A percentile compares a stretch with the other conserved stretches of the same genome.
These are phyloP conservation scores for Monosporozyma servazzii DNA, from an alignment of 805 yeast genomes.

Conservation along the genomic window DNA sequence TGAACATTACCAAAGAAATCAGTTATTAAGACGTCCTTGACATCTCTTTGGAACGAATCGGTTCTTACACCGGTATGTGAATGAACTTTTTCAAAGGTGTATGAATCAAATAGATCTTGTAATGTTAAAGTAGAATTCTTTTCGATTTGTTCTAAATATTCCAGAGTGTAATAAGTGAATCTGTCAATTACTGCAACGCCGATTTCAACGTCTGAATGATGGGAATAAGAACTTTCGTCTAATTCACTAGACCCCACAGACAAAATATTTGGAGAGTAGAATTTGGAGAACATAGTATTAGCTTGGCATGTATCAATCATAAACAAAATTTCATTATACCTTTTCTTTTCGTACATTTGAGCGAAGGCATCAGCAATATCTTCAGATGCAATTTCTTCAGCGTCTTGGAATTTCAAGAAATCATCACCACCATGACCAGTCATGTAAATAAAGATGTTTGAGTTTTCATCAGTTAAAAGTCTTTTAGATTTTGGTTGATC, in stretches of 20 bases:
- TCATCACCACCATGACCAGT: constrained; percentile 99
- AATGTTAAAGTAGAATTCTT: constrained; percentile 67
- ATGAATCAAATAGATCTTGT: constrained; percentile 75
- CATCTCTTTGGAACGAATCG: constrained; percentile 61
- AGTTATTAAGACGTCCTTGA: constrained; percentile 59
- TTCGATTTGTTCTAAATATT: constrained; percentile 73
- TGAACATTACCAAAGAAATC: constrained; percentile 94
- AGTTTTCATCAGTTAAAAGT: constrained; percentile 82
- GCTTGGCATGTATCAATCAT: constrained; percentile 99
- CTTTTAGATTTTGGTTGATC: constrained; percentile 91
- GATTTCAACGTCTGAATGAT: constrained; percentile 87
- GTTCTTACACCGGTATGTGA: constrained; percentile 90
- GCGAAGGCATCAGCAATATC: constrained; percentile 96
- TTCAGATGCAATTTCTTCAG: constrained; percentile 91
- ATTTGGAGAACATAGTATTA: constrained; percentile 88
- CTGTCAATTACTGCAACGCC: constrained; percentile 98
- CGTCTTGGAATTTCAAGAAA: constrained; percentile 94
- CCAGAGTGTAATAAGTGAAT: constrained; percentile 86
- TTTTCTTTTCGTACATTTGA: constrained; percentile 91
- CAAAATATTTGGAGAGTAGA: constrained; percentile 84
- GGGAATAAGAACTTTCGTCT: constrained; percentile 89
- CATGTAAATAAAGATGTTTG: constrained; percentile 87
- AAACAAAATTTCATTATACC: constrained; percentile 91
- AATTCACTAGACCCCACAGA: constrained; percentile 86
- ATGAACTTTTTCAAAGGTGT: constrained; percentile 77